Evolutionary conservation across 257 asterid genomes (phyloP).

Genomic region (Forsythia suspensa): DNA sequence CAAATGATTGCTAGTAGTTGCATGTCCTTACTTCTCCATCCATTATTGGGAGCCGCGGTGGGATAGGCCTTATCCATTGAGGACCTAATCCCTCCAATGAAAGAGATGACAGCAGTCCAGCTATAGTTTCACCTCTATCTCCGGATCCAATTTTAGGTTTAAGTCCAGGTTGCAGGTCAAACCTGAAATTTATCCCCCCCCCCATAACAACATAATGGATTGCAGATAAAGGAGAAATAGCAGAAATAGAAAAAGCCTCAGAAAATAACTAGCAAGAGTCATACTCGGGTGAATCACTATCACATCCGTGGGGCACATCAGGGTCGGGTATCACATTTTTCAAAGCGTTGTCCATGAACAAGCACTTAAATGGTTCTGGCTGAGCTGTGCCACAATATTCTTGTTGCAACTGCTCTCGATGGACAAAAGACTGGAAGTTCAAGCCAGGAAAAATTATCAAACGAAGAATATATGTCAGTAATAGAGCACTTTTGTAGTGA

Average conservation of each 20-base stretch:
- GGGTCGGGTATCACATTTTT: slow-evolving; percentile 75
- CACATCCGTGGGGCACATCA: slow-evolving; percentile 86
- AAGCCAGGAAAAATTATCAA: slow-evolving; percentile 23
- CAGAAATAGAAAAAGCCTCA: slow-evolving; percentile 14
- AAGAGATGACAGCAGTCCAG: slow-evolving; percentile 61
- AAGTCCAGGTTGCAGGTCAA: slow-evolving; percentile 78
- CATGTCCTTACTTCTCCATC: slow-evolving; percentile 75
- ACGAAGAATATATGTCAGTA: slow-evolving; percentile 12
- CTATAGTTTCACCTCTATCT: slow-evolving; percentile 69
- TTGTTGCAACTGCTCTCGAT: slow-evolving; percentile 75
- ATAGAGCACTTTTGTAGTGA: background rate
- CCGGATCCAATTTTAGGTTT: slow-evolving; percentile 83
- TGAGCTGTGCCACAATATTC: slow-evolving; percentile 57
- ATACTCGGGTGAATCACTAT: slow-evolving; percentile 82
- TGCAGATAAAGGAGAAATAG: slow-evolving; percentile 7
- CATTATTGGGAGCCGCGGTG: slow-evolving; percentile 88
- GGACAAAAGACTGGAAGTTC: slow-evolving; percentile 63
- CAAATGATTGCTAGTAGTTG: slow-evolving; percentile 16
- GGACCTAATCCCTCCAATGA: slow-evolving; percentile 80
- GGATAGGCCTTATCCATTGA: slow-evolving; percentile 88
- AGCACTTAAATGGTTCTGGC: slow-evolving; percentile 50
- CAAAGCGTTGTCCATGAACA: slow-evolving; percentile 62
- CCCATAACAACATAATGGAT: slow-evolving; percentile 17
- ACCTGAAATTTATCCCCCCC: slow-evolving; percentile 50
- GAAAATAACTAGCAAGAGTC: slow-evolving; percentile 31